These are phyloP conservation scores for Fraxinus xanthoxyloides DNA, from an alignment of 305 asterid genomes.

Conservation along the genomic window DNA sequence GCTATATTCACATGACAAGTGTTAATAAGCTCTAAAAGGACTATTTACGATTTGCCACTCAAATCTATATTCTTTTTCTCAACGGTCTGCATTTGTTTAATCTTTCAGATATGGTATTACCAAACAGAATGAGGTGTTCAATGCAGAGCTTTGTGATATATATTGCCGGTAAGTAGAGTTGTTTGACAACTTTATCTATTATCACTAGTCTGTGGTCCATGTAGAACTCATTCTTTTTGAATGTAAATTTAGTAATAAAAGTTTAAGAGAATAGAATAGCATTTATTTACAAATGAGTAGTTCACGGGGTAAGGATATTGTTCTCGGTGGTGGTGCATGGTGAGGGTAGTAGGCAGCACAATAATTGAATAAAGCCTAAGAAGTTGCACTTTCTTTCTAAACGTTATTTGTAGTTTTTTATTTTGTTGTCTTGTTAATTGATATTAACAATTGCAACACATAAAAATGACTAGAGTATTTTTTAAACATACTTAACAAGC, in stretches of 20 bases:
- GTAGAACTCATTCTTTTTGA: not conserved
- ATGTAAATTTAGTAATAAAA: not conserved
- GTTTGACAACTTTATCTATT: slow-evolving; percentile 21
- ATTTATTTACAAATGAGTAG: not conserved
- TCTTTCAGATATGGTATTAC: slow-evolving; percentile 82
- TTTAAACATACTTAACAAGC: not conserved
- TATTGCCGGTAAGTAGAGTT: slow-evolving; percentile 67
- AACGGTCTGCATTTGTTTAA: slow-evolving; percentile 17
- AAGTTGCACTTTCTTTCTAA: not conserved
- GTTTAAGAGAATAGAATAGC: not conserved
- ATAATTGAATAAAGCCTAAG: not conserved
- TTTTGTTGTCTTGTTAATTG: not conserved
- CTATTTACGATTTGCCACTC: not conserved
- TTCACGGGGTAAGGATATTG: not conserved
- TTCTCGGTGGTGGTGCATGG: not conserved
- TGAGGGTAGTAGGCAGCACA: not conserved
- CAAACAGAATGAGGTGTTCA: slow-evolving; percentile 87
- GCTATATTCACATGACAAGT: not conserved
- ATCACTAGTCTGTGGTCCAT: slow-evolving; percentile 17
- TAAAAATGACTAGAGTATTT: not conserved
- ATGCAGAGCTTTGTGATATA: slow-evolving; percentile 87
- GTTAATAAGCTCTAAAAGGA: not conserved
- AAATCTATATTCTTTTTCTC: slow-evolving; percentile 3
- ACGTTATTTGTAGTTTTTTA: not conserved
- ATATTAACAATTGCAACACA: not conserved